Base-by-base conservation (phyloP, 352 stramenopile species). In the Globisporangium orthogonon region DNA sequence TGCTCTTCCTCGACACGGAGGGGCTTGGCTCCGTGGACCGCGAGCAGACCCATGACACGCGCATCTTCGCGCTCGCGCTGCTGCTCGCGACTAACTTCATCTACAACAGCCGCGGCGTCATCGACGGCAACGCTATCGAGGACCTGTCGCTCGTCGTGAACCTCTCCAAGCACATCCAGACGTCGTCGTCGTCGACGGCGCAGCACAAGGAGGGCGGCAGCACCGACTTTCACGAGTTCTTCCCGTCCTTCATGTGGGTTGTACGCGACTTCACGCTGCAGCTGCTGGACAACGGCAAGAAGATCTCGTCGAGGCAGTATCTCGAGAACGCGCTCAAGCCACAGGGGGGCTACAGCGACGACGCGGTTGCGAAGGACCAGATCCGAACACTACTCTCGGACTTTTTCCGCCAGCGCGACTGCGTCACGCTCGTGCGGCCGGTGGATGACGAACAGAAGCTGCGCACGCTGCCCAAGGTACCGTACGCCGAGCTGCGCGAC, bases 101-200 rank as follows among this genome's bases (percentile, higher is more conserved):
- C 52, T 97, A 96, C 82, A 97, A 97, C 70, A 93, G 77, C 50
- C 83, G 83, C 28, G 89, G 89, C 17, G 85, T 94, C 0, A 96
- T 97, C 57, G 89, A 97, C 66, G 77, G 73, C 30, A 94, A 91
- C 35, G 88, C 89, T 3, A 91, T 97, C 54, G 86, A 94, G 48
- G 83, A 95, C 52, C 66, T 97, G 30, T 96, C 89, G 60, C 83
- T 97, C 10, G 88, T 97, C 9, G 88, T 95, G 13, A 92, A 97
- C 65, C 61, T 97, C 33, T 89, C 87, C 46, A 96, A 96, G 63
- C 78, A 95, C 69, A 95, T 96, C 60, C 81, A 95, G 63, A 91
- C 77, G 51, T 86, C 70, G 39, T 73, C 70, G 63, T 90, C 77
- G 51, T 86, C 70, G 39, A 72, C 70, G 23, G 46, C 65, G 28